phyloP scores from a whole-genome alignment of 148 eudicot genomes.

The Talinum fruticosum region DNA sequence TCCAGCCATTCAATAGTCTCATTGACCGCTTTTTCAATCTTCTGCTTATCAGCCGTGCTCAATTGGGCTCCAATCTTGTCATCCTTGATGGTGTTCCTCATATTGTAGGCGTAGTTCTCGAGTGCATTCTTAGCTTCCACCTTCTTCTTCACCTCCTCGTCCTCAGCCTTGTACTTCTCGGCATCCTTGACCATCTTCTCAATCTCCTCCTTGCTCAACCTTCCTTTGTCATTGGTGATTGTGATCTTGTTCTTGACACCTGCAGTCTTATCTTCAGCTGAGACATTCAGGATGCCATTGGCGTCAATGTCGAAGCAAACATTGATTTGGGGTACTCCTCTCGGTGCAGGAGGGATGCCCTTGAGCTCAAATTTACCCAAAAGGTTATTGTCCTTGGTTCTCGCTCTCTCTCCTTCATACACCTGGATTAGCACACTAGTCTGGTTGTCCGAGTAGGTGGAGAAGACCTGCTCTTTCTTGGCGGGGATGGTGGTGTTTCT shows the following conservation, averaged over 20 bases:
- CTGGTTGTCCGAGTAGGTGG: constrained; percentile 6
- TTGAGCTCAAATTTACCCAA: constrained; percentile 2
- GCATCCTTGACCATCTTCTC: constrained; percentile 14
- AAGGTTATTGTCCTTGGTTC: constrained; percentile 4
- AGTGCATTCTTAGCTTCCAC: constrained; percentile 10
- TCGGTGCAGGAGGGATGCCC: constrained; percentile 1
- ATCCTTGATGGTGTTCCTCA: constrained; percentile 13
- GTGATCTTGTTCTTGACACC: constrained; percentile 14
- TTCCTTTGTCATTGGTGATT: constrained; percentile 9
- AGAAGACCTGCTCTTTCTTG: constrained; percentile 13
- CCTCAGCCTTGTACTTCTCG: constrained; percentile 1
- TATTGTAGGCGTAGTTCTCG: constrained; percentile 7
- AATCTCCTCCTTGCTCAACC: constrained; percentile 16
- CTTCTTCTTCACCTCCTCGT: constrained; percentile 16
- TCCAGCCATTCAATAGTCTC: constrained; percentile 6
- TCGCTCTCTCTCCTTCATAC: neutral
- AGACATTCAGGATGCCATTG: constrained; percentile 11
- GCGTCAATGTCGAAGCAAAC: constrained; percentile 12
- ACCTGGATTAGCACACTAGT: constrained; percentile 4
- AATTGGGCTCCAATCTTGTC: neutral
- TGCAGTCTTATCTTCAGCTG: constrained; percentile 9
- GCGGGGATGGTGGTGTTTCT: constrained; percentile 6
- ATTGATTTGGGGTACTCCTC: constrained; percentile 1
- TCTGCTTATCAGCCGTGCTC: neutral
- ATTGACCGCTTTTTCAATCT: neutral